Evolutionary conservation across 2,329 filamentous ascomycete genomes (phyloP), one percentile per base, ranked within the genome.

Genomic region (Colletotrichum tropicicola): DNA sequence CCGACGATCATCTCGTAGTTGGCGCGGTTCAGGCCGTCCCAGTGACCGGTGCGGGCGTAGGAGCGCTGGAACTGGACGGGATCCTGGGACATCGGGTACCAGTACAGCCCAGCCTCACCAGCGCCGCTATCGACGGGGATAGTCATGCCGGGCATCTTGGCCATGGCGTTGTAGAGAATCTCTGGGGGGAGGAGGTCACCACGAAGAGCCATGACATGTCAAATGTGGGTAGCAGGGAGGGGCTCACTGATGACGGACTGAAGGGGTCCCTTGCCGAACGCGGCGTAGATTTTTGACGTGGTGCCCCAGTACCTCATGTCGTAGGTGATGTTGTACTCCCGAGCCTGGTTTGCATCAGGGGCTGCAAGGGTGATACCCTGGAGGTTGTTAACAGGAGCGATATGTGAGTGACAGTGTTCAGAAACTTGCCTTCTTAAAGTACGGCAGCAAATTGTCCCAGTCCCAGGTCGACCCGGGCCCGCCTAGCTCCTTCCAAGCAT

Each of bases 401-500:
- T 9, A 2, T n/a, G 6, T 19, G 1, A 1, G 1, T 3, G 8
- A 8, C 5, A 6, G 2, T 15, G 30, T 23, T 17, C 6, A 25
- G 9, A 28, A 2, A 9, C n/a, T 48, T 44, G 76, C 80, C 70
- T 83, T 83, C 35, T 75, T 78, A 62, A 84, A 79, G 41, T 83
- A 84, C 0, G 79, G 81, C 0, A 80, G 70, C 9, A 85, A 35
- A 12, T 71, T 63, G 13, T 72, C 59, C 73, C 73, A 76, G 7
- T 79, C 71, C 74, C 79, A 83, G 13, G 72, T 74, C 79, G 80
- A 84, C 3, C 78, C 81, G 0, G 76, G 70, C 39, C 83, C 82
- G 0, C 82, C 83, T 2, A 86, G 69, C 3, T 71, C 71, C 35
- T 75, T 75, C 82, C 83, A 85, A 1, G 75, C 73, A 51, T 83